These are phyloP conservation scores for Vanilla planifolia DNA, from an alignment of 106 monocot species.

Conservation along the genomic window DNA sequence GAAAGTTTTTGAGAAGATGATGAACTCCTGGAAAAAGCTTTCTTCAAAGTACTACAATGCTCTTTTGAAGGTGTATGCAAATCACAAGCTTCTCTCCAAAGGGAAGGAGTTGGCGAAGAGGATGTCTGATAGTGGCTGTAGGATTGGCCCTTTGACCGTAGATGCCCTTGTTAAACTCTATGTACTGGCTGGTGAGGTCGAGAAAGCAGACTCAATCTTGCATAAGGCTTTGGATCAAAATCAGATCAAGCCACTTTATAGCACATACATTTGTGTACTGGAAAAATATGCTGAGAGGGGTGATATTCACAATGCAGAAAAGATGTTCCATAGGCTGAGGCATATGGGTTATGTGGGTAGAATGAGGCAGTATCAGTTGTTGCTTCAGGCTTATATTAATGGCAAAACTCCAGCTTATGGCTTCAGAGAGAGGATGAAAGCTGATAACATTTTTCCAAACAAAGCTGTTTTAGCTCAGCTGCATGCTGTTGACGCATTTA, in stretches of 20 bases:
- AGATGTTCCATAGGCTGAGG: slow-evolving; percentile 51
- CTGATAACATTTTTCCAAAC: slow-evolving; percentile 71
- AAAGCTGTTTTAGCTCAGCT: slow-evolving; percentile 28
- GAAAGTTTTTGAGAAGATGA: slow-evolving; percentile 51
- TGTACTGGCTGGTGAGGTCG: slow-evolving; percentile 54
- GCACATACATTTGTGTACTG: slow-evolving; percentile 37
- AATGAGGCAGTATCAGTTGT: slow-evolving; percentile 43
- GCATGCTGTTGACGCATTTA: slow-evolving; percentile 39
- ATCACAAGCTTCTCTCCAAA: slow-evolving; percentile 56
- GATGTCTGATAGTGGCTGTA: slow-evolving; percentile 50
- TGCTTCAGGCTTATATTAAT: slow-evolving; percentile 67
- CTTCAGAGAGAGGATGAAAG: slow-evolving; percentile 89
- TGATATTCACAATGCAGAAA: slow-evolving; percentile 78
- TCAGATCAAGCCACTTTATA: slow-evolving; percentile 42
- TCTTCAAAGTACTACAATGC: slow-evolving; percentile 43
- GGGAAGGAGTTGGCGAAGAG: slow-evolving; percentile 61
- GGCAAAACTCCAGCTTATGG: slow-evolving; percentile 74
- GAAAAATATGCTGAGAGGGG: slow-evolving; percentile 50
- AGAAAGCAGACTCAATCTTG: slow-evolving; percentile 72
- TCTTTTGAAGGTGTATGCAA: slow-evolving; percentile 64
- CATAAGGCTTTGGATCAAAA: slow-evolving; percentile 42
- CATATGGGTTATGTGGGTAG: slow-evolving; percentile 51
- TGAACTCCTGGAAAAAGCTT: slow-evolving; percentile 33
- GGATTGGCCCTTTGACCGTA: slow-evolving; percentile 45
- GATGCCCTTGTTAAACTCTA: slow-evolving; percentile 65